These are phyloP conservation scores for Lactifluus piperatus DNA, from an alignment of 768 basidiomycete species.

Conservation along the genomic window DNA sequence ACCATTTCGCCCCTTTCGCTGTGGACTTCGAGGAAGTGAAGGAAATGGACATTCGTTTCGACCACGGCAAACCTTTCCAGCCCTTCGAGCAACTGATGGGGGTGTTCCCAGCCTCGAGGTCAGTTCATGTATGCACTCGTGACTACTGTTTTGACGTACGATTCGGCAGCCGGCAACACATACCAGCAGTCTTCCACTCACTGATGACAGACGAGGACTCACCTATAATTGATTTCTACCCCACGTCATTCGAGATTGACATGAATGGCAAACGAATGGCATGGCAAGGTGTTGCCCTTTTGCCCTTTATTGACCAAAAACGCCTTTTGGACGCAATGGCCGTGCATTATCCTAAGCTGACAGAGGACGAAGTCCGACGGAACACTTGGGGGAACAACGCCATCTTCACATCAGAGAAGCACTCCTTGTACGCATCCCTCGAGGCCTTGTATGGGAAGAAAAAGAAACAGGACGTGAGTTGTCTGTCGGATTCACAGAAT, in stretches of 20 bases:
- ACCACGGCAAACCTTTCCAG: constrained; percentile 80
- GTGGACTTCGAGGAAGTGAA: constrained; percentile 81
- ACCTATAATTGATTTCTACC: constrained; percentile 96
- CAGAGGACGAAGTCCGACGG: constrained; percentile 72
- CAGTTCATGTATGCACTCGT: constrained; percentile 17
- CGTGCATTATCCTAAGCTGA: constrained; percentile 50
- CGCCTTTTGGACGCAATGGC: constrained; percentile 82
- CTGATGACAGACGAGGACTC: constrained; percentile 85
- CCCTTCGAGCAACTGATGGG: constrained; percentile 98
- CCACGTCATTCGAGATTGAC: constrained; percentile 84
- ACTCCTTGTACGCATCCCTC: constrained; percentile 80
- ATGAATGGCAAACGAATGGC: constrained; percentile 99
- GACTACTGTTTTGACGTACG: constrained; percentile 2
- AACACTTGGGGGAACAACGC: constrained; percentile 82
- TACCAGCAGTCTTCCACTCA: constrained; percentile 75
- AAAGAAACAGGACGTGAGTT: constrained; percentile 67
- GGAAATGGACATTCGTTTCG: constrained; percentile 73
- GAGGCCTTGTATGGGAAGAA: constrained; percentile 87
- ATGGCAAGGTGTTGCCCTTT: constrained; percentile 96
- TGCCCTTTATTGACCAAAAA: constrained; percentile 90
- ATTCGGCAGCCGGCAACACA: constrained; percentile 67
- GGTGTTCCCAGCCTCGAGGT: constrained; percentile 94
- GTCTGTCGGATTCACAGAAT: background rate
- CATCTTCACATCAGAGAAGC: constrained; percentile 76
- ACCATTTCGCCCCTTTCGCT: constrained; percentile 97